Evolutionary conservation across 768 basidiomycete species (phyloP).

Genomic region (Daedaleopsis sinensis): DNA sequence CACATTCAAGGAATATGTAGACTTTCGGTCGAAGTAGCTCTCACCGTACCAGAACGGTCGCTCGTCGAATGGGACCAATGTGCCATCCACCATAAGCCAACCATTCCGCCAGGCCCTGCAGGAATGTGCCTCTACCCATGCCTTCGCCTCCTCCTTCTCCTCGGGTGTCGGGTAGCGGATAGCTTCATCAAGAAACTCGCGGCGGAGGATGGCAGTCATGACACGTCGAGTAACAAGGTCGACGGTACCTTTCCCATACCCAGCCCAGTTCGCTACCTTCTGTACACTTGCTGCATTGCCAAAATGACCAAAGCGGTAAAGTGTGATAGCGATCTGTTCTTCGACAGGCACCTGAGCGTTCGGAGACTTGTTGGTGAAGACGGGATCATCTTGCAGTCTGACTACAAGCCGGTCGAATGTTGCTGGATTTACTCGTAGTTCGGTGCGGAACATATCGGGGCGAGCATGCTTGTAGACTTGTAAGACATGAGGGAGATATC

Average conservation of each 20-base stretch:
- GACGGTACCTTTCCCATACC: conserved; percentile 35
- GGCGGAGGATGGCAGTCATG: background rate
- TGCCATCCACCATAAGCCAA: conserved; percentile 43
- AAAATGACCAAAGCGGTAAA: conserved; percentile 43
- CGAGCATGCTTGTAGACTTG: background rate
- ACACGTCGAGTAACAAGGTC: background rate
- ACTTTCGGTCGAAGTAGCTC: conserved; percentile 42
- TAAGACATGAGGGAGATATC: background rate
- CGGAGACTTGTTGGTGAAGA: conserved; percentile 35
- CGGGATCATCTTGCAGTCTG: conserved; percentile 23
- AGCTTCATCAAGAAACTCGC: conserved; percentile 27
- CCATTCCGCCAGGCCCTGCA: conserved; percentile 40
- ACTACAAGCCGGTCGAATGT: background rate
- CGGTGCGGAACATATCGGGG: background rate
- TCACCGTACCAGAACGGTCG: conserved; percentile 38
- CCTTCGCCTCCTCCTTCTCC: conserved; percentile 42
- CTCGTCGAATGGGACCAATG: conserved; percentile 37
- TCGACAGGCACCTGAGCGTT: conserved; percentile 31
- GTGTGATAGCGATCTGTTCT: conserved; percentile 40
- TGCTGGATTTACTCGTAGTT: background rate
- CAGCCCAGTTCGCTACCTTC: conserved; percentile 43
- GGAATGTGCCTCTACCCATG: conserved; percentile 39
- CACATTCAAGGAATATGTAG: conserved; percentile 38
- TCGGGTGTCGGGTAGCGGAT: conserved; percentile 32
- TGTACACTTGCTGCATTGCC: conserved; percentile 40